Base-by-base conservation (phyloP, 2,329 filamentous ascomycete genomes). In the Metarhizium robertsii region DNA sequence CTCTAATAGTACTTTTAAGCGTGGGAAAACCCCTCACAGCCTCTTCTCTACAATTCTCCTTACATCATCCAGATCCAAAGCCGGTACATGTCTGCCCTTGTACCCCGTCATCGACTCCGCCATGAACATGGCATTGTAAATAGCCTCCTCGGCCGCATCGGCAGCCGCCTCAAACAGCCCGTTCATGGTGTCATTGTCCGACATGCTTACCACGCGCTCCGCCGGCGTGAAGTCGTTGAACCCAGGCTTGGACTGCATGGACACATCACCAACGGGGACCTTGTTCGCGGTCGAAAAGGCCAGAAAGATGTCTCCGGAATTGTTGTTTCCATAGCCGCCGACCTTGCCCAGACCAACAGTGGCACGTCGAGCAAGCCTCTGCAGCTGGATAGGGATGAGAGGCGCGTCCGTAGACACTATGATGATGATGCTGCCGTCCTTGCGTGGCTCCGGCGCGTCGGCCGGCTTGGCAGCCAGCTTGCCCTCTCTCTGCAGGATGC, bases 231-330 rank as follows among this genome's bases (percentile, higher is more conserved):
- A 48, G 6, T 20, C 53, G n/a, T 20, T 13, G 0, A 6, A 34
- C 29, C 69, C 66, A 0, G 71, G 70, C 3, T 20, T n/a, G 11
- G 42, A 50, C 29, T 32, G 43, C 20, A 43, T 58, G 10, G 20
- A 55, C 1, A 67, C 43, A 6, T 64, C 59, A 61, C 78, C 75
- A 42, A 61, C 55, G 0, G 66, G 64, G 3, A 83, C 68, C 47
- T 73, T 70, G 57, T 79, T 81, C 6, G 73, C 83, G 0, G 84
- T 87, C 7, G 82, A 86, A 57, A 88, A 81, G 4, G 84, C 84
- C 2, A 88, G 71, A 64, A 87, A 86, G 57, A 88, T 80, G 58
- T 88, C 84, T 0, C 84, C 85, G 0, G 81, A 86, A 11, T 75
- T 75, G 59, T 86, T 86, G 47, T 76, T 73, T 0, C 82, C 84